Evolutionary conservation across 2,329 filamentous ascomycete genomes (phyloP).

Genomic region (Chaetothyriales sp.): DNA sequence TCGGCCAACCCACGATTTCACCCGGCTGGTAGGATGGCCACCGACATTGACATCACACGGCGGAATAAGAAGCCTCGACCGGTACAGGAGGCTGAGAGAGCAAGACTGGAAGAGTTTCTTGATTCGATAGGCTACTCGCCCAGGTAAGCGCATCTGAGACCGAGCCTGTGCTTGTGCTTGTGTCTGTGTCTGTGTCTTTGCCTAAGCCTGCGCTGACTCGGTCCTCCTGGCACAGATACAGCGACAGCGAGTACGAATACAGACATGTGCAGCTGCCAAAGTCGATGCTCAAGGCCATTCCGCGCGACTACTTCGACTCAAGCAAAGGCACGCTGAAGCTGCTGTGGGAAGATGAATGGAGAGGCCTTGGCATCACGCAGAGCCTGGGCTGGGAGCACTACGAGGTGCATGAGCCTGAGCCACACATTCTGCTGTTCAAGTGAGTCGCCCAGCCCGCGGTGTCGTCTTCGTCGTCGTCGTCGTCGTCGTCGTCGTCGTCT

Average conservation of each 20-base stretch:
- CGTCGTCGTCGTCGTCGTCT: no score
- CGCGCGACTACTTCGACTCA: conserved; percentile 82
- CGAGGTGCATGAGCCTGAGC: conserved; percentile 96
- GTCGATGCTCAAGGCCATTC: conserved; percentile 93
- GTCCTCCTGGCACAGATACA: conserved; percentile 49
- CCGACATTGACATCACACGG: conserved; percentile 60
- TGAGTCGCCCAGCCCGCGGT: conserved; percentile 39
- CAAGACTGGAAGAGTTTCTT: conserved; percentile 75
- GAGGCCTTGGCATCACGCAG: conserved; percentile 93
- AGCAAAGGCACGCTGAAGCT: conserved; percentile 85
- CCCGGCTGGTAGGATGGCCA: neutral
- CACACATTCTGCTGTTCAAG: conserved; percentile 98
- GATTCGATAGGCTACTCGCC: conserved; percentile 92
- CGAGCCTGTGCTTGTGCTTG: neutral
- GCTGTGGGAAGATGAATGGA: conserved; percentile 97
- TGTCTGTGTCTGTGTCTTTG: no score
- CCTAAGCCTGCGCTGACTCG: neutral
- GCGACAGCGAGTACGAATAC: conserved; percentile 85
- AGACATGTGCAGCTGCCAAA: conserved; percentile 96
- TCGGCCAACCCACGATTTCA: neutral
- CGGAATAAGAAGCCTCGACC: conserved; percentile 76
- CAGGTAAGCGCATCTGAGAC: conserved; percentile 42
- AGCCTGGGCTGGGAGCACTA: conserved; percentile 99
- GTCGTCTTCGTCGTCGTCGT: no score
- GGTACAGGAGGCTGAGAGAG: conserved; percentile 65